A percentile compares a stretch with the other conserved stretches of the same genome.
Conservation (phyloP, 495 filamentous ascomycete species). For the Xylaria palmicola region DNA sequence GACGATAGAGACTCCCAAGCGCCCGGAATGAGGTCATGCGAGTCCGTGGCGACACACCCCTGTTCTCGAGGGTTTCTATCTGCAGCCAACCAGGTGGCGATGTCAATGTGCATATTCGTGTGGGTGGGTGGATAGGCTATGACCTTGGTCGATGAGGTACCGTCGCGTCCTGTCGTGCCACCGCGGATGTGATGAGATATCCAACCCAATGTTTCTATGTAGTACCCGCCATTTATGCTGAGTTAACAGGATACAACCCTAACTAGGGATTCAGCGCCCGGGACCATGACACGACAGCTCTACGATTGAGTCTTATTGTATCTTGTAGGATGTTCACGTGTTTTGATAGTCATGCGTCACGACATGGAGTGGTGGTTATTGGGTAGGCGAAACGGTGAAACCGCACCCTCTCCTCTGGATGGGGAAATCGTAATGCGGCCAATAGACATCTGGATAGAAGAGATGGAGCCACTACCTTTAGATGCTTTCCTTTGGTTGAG, state of each 20-base stretch:
- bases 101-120: neutral
- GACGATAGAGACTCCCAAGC: neutral
- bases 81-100: constrained; percentile 1
- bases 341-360: no score
- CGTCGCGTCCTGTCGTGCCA: constrained; percentile 7
- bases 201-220: constrained; percentile 1
- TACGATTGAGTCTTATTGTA: neutral
- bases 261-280: neutral
- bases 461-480: neutral
- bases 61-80: neutral
- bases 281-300: neutral
- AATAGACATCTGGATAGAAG: neutral
- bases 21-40: neutral
- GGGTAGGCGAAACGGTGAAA: neutral
- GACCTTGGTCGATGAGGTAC: neutral
- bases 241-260: neutral
- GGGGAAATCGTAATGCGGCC: neutral
- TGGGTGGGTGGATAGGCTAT: neutral
- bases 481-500: neutral
- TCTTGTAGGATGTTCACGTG: constrained; percentile 4
- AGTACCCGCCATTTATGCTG: neutral
- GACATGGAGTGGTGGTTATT: no score
- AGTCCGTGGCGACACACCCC: neutral
- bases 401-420: neutral
- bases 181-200: neutral